Base-by-base conservation (phyloP, 176 grass and related monocot genomes). In the Zea luxurians region DNA sequence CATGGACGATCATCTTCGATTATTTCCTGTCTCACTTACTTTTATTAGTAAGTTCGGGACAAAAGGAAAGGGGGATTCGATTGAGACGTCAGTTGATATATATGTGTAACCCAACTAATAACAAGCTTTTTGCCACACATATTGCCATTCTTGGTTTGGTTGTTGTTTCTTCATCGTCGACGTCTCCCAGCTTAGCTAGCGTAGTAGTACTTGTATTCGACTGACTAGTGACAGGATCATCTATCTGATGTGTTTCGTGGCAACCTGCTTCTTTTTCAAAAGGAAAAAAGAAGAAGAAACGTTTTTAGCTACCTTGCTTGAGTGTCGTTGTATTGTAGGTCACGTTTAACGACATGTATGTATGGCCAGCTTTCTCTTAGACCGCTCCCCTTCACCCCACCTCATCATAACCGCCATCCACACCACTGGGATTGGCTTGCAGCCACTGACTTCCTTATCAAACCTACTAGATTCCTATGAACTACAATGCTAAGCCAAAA, bases 171-270 rank as follows among this genome's bases (percentile, higher is more conserved):
- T 37, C 13, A 4, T 64, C 37, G 13, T 77, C 49, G 43, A 77
- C 44, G 44, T 48, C 43, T 48, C 38, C 27, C 4, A 16, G 9
- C 20, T 46, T 80, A 59, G 21, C 45, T 46, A 46, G 45, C n/a
- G 52, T 7, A 2, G 52, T 70, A 57, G 20, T 10, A 57, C 9
- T 21, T 27, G 27, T 27, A 75, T 75, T 60, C 54, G 11, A 45
- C 18, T 80, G 46, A 15, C 17, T 83, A 36, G 64, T 13, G 43
- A 84, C 53, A 70, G 37, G 47, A n/a, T 57, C 2, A 9, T 57
- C 54, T 27, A 27, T n/a, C 53, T 57, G 7, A 5, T 21, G 16
- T 69, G 17, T 9, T 6, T 27, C 13, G 2, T 9, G 4, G 21
- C 68, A 37, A 64, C 61, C 59, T n/a, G n/a, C n/a, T 48, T 36